These are phyloP conservation scores for Euphrasia arctica DNA, from an alignment of 305 asterid genomes.

Conservation along the genomic window DNA sequence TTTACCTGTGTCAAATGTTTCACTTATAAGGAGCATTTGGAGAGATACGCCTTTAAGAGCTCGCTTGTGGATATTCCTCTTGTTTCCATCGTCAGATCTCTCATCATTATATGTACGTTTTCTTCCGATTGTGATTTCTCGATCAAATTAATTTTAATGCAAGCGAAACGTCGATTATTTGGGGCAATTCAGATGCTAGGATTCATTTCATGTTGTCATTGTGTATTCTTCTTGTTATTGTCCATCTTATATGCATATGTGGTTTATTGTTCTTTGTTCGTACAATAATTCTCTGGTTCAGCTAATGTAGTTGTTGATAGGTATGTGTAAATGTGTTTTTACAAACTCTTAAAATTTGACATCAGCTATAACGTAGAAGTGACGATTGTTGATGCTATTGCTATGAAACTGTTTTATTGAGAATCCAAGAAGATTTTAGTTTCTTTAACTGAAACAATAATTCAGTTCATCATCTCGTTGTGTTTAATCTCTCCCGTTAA, in stretches of 20 bases:
- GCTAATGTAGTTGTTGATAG: constrained; percentile 15
- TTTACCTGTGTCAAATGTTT: constrained; percentile 59
- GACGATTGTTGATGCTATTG: constrained; percentile 3
- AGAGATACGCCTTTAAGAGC: constrained; percentile 58
- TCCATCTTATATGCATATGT: not conserved
- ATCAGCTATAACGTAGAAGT: not conserved
- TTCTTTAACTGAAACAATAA: constrained; percentile 4
- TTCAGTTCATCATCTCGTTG: not conserved
- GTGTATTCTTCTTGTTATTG: not conserved
- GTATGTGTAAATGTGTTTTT: constrained; percentile 13
- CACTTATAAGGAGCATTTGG: constrained; percentile 50
- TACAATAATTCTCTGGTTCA: constrained; percentile 8
- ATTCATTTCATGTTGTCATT: constrained; percentile 2
- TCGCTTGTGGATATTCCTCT: constrained; percentile 70
- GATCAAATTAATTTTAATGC: not conserved
- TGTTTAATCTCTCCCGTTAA: no score
- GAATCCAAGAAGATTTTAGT: not conserved
- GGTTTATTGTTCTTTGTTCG: not conserved
- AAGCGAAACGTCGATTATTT: not conserved
- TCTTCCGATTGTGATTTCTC: not conserved
- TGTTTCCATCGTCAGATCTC: constrained; percentile 65
- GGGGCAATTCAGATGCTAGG: constrained; percentile 4
- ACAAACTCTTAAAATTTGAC: constrained; percentile 3
- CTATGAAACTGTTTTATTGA: constrained; percentile 8
- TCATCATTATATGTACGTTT: constrained; percentile 52